Evolutionary conservation across 208 protist genomes (phyloP).

Genomic region (Leishmania braziliensis): DNA sequence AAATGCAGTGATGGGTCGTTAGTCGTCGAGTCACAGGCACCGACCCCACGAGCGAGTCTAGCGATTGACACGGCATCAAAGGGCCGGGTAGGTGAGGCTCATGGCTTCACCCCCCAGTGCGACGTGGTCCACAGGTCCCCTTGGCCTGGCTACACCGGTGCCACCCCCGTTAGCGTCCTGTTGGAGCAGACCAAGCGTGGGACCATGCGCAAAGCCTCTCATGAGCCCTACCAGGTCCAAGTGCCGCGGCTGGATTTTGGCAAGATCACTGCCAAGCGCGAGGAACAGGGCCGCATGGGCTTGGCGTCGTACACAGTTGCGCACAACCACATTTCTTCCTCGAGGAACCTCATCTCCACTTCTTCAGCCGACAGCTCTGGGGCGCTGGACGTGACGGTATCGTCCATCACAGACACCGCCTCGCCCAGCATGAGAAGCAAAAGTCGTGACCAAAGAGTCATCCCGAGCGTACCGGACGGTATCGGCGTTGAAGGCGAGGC

Average conservation of each 20-base stretch:
- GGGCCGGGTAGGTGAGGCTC: slow-evolving; percentile 12
- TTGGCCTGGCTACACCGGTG: slow-evolving; percentile 6
- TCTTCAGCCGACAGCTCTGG: slow-evolving; percentile 5
- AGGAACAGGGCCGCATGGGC: slow-evolving; percentile 6
- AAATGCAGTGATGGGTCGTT: not conserved
- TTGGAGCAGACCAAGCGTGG: slow-evolving; percentile 27
- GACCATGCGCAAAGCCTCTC: slow-evolving; percentile 17
- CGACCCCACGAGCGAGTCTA: not conserved
- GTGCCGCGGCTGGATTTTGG: slow-evolving; percentile 31
- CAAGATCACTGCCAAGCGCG: slow-evolving; percentile 25
- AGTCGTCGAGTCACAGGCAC: not conserved
- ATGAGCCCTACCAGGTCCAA: slow-evolving; percentile 11
- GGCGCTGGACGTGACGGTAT: slow-evolving; percentile 31
- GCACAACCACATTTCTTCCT: not conserved
- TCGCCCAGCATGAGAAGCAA: not conserved
- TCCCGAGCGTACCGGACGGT: not conserved
- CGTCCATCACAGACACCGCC: slow-evolving; percentile 30
- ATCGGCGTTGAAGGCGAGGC: not conserved
- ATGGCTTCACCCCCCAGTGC: slow-evolving; percentile 7
- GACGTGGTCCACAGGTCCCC: slow-evolving; percentile 2
- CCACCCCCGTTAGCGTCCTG: slow-evolving; percentile 31
- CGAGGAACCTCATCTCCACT: not conserved
- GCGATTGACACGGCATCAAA: not conserved
- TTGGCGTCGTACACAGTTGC: slow-evolving; percentile 11
- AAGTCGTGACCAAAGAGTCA: slow-evolving; percentile 5